A percentile compares a stretch with the other conserved stretches of the same genome.
Evolutionary conservation across 768 basidiomycete genomes (phyloP).

Genomic region (Dioszegia crocea): DNA sequence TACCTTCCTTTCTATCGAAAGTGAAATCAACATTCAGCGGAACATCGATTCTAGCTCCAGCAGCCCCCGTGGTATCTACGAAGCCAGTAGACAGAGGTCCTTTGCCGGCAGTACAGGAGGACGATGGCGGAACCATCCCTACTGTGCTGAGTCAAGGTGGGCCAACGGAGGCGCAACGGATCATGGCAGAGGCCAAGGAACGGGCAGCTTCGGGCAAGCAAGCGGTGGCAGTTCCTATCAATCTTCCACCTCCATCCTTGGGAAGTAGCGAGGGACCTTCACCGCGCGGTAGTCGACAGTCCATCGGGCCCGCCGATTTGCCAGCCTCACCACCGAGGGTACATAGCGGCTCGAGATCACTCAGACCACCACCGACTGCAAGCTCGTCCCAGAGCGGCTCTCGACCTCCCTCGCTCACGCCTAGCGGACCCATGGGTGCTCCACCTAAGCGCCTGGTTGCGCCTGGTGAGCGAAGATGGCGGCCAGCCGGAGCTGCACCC

Average conservation of each 20-base stretch:
- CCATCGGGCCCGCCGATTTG: background rate
- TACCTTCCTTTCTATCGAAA: conserved; percentile 40
- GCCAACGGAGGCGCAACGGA: conserved; percentile 40
- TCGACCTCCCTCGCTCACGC: conserved; percentile 13
- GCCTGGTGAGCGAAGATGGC: conserved; percentile 32
- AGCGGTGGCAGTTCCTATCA: background rate
- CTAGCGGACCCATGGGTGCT: conserved; percentile 8
- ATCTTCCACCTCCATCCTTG: background rate
- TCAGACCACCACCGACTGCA: conserved; percentile 17
- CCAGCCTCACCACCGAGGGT: background rate
- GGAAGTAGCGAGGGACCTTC: conserved; percentile 2
- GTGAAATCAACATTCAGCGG: conserved; percentile 40
- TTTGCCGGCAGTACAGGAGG: background rate
- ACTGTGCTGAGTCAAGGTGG: background rate
- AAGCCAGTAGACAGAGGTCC: conserved; percentile 1
- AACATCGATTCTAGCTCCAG: background rate
- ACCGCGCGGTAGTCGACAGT: background rate
- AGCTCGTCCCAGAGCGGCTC: conserved; percentile 1
- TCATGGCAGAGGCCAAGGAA: conserved; percentile 31
- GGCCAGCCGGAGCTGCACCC: conserved; percentile 32
- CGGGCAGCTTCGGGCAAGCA: conserved; percentile 3
- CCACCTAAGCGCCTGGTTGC: conserved; percentile 15
- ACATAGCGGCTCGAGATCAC: conserved; percentile 7
- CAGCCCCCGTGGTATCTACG: background rate
- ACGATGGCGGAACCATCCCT: background rate